Evolutionary conservation across 2,329 filamentous ascomycete genomes (phyloP).

Genomic region (Trichoderma atroviride): DNA sequence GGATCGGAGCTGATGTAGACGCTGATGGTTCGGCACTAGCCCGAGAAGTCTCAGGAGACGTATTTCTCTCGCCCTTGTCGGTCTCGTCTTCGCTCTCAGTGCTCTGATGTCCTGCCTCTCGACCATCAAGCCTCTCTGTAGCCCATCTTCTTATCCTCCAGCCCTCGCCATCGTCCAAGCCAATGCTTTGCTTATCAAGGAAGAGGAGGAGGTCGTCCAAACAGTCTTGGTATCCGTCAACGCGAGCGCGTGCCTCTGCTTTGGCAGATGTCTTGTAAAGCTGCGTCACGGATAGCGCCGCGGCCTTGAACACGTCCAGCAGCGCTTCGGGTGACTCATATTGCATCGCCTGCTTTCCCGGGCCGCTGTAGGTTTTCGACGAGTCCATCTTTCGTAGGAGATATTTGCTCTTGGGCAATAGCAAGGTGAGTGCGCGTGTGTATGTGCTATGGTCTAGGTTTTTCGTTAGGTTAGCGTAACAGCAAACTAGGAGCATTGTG

Average conservation of each 20-base stretch:
- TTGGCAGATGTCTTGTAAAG: slow-evolving; percentile 89
- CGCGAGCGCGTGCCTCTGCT: slow-evolving; percentile 73
- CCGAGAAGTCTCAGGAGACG: slow-evolving; percentile 61
- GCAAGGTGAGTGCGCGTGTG: background rate
- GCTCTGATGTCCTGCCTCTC: slow-evolving; percentile 54
- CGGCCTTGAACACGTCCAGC: slow-evolving; percentile 86
- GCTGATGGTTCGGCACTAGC: slow-evolving; percentile 46
- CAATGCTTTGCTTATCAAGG: slow-evolving; percentile 79
- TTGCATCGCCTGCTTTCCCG: slow-evolving; percentile 38
- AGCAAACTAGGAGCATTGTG: slow-evolving; percentile 19
- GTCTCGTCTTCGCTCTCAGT: slow-evolving; percentile 71
- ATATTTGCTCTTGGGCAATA: background rate
- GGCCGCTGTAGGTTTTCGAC: slow-evolving; percentile 28
- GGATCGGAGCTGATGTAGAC: slow-evolving; percentile 26
- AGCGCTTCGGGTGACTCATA: slow-evolving; percentile 63
- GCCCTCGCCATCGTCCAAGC: slow-evolving; percentile 76
- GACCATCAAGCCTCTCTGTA: slow-evolving; percentile 68
- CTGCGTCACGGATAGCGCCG: slow-evolving; percentile 91
- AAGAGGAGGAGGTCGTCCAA: slow-evolving; percentile 87
- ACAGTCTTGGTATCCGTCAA: slow-evolving; percentile 90
- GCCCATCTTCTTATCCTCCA: slow-evolving; percentile 65
- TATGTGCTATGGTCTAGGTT: background rate
- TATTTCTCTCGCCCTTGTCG: slow-evolving; percentile 62
- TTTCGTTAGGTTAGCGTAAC: slow-evolving; percentile 16
- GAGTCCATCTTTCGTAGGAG: slow-evolving; percentile 24